Percentiles rank a stretch among this genome's conserved stretches.
These are phyloP conservation scores for Ogataea glucozyma DNA, from an alignment of 805 yeast species.

Conservation along the genomic window DNA sequence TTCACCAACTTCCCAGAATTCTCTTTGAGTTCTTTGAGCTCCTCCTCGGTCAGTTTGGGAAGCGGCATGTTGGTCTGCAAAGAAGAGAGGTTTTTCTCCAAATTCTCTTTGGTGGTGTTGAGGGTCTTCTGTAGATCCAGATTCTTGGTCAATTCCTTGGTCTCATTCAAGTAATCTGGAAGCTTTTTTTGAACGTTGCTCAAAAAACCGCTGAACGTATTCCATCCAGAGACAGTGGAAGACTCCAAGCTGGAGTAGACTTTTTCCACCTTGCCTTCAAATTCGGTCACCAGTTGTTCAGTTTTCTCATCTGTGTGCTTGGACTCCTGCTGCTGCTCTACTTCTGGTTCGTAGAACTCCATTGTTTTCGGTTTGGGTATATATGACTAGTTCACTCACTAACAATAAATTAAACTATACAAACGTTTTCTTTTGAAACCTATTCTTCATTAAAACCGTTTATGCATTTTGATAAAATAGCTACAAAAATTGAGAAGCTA, in stretches of 20 bases:
- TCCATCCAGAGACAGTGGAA: slow-evolving; percentile 39
- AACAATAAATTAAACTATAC: not conserved
- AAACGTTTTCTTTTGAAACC: not conserved
- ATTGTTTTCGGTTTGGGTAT: slow-evolving; percentile 14
- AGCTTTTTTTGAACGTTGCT: slow-evolving; percentile 35
- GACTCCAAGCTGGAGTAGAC: slow-evolving; percentile 47
- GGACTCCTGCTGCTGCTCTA: slow-evolving; percentile 17
- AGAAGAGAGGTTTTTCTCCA: slow-evolving; percentile 18
- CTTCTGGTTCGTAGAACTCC: slow-evolving; percentile 35
- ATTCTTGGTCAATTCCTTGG: slow-evolving; percentile 25
- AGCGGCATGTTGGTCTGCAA: slow-evolving; percentile 14
- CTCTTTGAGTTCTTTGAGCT: slow-evolving; percentile 27
- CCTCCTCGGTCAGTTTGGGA: slow-evolving; percentile 26
- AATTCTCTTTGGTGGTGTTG: slow-evolving; percentile 19
- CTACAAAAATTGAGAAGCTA: too few species aligned
- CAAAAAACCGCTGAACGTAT: slow-evolving; percentile 37
- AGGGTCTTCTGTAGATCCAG: slow-evolving; percentile 21
- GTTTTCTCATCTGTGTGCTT: slow-evolving; percentile 45
- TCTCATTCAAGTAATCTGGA: slow-evolving; percentile 35
- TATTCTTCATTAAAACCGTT: not conserved
- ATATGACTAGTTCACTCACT: too few species aligned
- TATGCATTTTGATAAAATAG: slow-evolving; percentile 1
- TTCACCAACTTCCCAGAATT: slow-evolving; percentile 29
- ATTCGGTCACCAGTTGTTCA: slow-evolving; percentile 55
- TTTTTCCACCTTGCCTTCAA: slow-evolving; percentile 43